These are phyloP conservation scores for Turnera subulata DNA, from an alignment of 345 rosid genomes.

Conservation along the genomic window DNA sequence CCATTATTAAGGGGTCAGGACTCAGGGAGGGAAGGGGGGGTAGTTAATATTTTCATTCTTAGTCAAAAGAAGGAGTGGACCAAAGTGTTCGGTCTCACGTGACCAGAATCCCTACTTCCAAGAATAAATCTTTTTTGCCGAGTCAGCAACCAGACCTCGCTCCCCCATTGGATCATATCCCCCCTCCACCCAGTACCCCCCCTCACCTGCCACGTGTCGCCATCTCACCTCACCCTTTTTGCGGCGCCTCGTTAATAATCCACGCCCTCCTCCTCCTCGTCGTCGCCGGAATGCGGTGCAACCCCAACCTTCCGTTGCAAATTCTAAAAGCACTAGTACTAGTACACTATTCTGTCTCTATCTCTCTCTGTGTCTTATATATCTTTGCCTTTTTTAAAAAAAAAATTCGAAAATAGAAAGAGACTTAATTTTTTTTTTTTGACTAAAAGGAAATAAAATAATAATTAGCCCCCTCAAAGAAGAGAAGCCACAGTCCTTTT, in stretches of 20 bases:
- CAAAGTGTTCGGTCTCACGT: slow-evolving; percentile 36
- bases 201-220: slow-evolving; percentile 24
- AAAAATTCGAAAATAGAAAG: too few relatives aligned
- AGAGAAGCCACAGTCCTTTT: background rate
- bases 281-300: background rate
- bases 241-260: slow-evolving; percentile 36
- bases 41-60: slow-evolving; percentile 5
- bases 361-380: too few relatives aligned
- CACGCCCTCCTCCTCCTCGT: too few relatives aligned
- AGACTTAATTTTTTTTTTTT: background rate
- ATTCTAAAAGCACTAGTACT: too few relatives aligned
- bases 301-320: too few relatives aligned
- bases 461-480: too few relatives aligned
- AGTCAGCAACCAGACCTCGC: slow-evolving; percentile 26
- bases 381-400: too few relatives aligned
- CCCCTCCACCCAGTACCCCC: background rate
- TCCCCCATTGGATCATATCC: slow-evolving; percentile 12
- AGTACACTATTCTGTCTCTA: too few relatives aligned
- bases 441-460: too few relatives aligned
- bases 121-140: slow-evolving; percentile 24
- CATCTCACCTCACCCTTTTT: slow-evolving; percentile 11
- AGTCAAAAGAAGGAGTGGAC: slow-evolving; percentile 40
- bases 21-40: too few relatives aligned
- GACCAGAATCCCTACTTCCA: slow-evolving; percentile 34
- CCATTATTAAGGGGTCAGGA: too few relatives aligned